These are phyloP conservation scores for Boletus sp. DNA, from an alignment of 1,284 basidiomycete species.

Conservation along the genomic window DNA sequence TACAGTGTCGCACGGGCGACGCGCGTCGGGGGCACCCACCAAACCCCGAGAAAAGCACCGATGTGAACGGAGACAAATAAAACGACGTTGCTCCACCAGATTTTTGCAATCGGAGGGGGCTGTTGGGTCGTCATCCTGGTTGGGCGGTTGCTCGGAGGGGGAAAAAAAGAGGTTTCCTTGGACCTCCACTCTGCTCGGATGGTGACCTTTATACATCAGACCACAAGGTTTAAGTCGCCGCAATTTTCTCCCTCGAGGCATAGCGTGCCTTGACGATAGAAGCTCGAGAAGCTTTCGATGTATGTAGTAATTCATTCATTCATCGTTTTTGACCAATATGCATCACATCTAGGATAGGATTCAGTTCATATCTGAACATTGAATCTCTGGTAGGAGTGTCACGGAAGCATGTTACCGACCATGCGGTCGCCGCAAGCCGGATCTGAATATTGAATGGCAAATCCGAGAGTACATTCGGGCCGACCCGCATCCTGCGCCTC, in stretches of 20 bases:
- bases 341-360: too few relatives aligned
- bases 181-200: neutral
- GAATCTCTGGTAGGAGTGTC: neutral
- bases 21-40: slow-evolving; percentile 2
- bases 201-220: neutral
- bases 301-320: neutral
- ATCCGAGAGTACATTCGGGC: neutral
- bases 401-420: neutral
- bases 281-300: neutral
- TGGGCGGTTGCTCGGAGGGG: neutral
- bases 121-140: neutral
- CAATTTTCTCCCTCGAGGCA: neutral
- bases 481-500: too few relatives aligned
- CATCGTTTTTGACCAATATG: neutral
- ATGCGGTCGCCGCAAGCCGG: neutral
- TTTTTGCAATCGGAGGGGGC: neutral
- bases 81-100: slow-evolving; percentile 8
- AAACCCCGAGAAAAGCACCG: slow-evolving; percentile 5
- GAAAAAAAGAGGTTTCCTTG: neutral
- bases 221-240: neutral
- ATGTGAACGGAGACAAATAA: slow-evolving; percentile 6
- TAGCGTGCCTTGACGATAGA: too few relatives aligned
- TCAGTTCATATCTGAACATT: too few relatives aligned
- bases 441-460: neutral
- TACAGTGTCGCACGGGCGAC: slow-evolving; percentile 2